Evolutionary conservation across 495 filamentous ascomycete genomes (phyloP).

Genomic region (Podospora comata): DNA sequence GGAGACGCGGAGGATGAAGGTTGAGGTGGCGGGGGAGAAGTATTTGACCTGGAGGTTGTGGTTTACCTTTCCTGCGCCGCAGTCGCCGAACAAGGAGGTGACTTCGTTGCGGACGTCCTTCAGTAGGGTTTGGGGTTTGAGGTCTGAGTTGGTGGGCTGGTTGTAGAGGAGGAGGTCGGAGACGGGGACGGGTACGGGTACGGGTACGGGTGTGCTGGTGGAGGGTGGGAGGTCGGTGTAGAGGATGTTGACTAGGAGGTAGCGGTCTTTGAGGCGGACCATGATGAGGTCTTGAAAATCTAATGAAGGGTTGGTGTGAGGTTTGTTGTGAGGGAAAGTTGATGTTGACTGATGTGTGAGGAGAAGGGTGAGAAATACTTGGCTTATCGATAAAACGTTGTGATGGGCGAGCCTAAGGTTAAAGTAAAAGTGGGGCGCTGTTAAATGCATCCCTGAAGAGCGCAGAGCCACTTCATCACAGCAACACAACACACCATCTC

Average conservation of each 20-base stretch:
- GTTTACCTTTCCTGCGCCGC: constrained; percentile 67
- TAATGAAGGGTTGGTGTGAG: not conserved
- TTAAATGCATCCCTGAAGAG: not conserved
- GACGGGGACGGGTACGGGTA: constrained; percentile 20
- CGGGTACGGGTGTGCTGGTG: constrained; percentile 21
- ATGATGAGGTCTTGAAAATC: constrained; percentile 46
- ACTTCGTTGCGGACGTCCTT: constrained; percentile 67
- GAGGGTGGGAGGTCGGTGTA: constrained; percentile 60
- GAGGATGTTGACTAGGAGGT: constrained; percentile 86
- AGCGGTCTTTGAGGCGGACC: constrained; percentile 94
- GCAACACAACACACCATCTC: too few relatives aligned
- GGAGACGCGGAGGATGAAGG: constrained; percentile 79
- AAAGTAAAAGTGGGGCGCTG: not conserved
- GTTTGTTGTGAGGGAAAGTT: not conserved
- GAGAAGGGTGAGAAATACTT: not conserved
- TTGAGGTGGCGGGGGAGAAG: constrained; percentile 86
- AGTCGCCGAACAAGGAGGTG: constrained; percentile 80
- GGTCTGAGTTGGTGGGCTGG: constrained; percentile 64
- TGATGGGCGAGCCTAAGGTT: not conserved
- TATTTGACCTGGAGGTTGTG: constrained; percentile 85
- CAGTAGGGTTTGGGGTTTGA: constrained; percentile 61
- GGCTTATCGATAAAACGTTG: not conserved
- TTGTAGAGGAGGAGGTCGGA: constrained; percentile 66
- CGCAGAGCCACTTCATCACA: too few relatives aligned
- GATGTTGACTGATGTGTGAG: not conserved